Percentiles rank a stretch among this genome's conserved stretches.
Evolutionary conservation across 345 rosid genomes (phyloP).

Genomic region (Rhizophora mangle): DNA sequence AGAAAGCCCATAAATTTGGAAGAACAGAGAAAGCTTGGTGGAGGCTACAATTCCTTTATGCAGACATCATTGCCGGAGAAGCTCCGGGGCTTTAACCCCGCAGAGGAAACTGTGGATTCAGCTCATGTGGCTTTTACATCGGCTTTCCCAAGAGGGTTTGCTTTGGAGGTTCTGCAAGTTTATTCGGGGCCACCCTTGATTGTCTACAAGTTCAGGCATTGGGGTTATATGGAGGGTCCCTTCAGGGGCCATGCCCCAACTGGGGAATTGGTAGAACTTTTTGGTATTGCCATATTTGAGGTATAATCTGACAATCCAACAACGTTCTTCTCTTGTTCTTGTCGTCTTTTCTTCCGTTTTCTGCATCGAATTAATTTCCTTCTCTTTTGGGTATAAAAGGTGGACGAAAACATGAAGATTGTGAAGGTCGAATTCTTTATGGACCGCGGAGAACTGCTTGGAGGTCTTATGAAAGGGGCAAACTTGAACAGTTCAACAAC

Average conservation of each 20-base stretch:
- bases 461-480: constrained; percentile 48
- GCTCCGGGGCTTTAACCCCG: constrained; percentile 29
- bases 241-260: constrained; percentile 61
- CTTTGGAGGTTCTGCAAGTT: constrained; percentile 55
- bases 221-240: constrained; percentile 75
- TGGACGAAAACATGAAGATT: constrained; percentile 49
- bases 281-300: constrained; percentile 39
- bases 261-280: constrained; percentile 42
- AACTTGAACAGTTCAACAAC: constrained; percentile 6
- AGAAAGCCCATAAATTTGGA: constrained; percentile 41
- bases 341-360: not conserved
- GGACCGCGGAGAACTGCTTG: constrained; percentile 55
- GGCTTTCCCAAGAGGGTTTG: constrained; percentile 58
- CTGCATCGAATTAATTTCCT: not conserved
- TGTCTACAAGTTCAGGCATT: constrained; percentile 67
- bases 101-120: constrained; percentile 31
- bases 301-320: constrained; percentile 14
- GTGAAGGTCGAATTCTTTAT: constrained; percentile 53
- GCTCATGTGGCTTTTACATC: constrained; percentile 43
- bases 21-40: constrained; percentile 43
- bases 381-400: constrained; percentile 13
- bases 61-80: constrained; percentile 52
- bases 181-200: constrained; percentile 55
- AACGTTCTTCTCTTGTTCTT: not conserved
- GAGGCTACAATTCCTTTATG: constrained; percentile 54